phyloP scores from a whole-genome alignment of 768 basidiomycete species.

The Boletus vermiculosoides region DNA sequence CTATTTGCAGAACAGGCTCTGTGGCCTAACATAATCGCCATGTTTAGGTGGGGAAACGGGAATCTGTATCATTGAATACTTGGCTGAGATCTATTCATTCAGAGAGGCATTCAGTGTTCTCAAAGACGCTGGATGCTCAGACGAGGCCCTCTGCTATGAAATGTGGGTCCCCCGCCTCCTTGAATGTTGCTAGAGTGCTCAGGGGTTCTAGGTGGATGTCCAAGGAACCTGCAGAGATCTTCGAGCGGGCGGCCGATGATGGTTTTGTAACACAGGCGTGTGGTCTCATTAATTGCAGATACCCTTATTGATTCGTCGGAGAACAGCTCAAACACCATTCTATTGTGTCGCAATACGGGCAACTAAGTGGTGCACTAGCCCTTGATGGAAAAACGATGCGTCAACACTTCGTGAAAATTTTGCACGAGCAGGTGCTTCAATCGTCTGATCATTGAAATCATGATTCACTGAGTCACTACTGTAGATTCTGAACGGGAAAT shows the following conservation, averaged over 20 bases:
- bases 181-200: not conserved
- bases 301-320: not conserved
- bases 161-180: conserved; percentile 40
- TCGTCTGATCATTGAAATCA: not conserved
- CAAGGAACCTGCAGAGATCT: conserved; percentile 67
- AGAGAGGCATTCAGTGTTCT: conserved; percentile 62
- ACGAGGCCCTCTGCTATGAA: conserved; percentile 65
- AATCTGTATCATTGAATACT: not conserved
- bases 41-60: conserved; percentile 46
- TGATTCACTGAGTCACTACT: not conserved
- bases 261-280: conserved; percentile 58
- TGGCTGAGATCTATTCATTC: not conserved
- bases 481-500: conserved; percentile 59
- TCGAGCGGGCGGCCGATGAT: conserved; percentile 65
- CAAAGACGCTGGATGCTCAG: conserved; percentile 63
- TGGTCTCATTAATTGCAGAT: not conserved
- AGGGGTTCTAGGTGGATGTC: conserved; percentile 59
- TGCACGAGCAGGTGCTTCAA: conserved; percentile 50
- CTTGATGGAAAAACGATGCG: conserved; percentile 51
- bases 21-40: conserved; percentile 66
- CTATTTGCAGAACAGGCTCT: conserved; percentile 63
- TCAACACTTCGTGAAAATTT: conserved; percentile 55
- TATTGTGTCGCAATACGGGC: conserved; percentile 60
- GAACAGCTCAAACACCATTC: conserved; percentile 59
- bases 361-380: conserved; percentile 54